Base-by-base conservation (phyloP, 176 grass and related monocot genomes). In the Canna indica region DNA sequence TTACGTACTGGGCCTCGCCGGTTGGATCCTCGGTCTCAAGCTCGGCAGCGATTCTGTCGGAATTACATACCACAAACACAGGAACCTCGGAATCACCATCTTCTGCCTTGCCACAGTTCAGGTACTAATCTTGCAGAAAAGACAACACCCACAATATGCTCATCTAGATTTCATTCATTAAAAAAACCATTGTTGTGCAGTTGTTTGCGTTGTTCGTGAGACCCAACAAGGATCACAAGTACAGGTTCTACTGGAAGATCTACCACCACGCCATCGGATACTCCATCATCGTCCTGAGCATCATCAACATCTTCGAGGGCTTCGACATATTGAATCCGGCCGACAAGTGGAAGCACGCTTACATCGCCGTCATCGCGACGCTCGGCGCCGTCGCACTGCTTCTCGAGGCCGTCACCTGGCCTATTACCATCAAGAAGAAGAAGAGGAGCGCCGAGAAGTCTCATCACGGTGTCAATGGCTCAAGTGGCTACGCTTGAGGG, bases 241-340 rank as follows among this genome's bases (percentile, higher is more conserved):
- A 42, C 36, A 54, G 71, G 15, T 8, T 73, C 13, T 73, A 73
- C 54, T 73, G 71, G 71, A 73, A 59, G 35, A 20, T 73, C 34
- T 73, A 73, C 71, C 71, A 73, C 54, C 36, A 42, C 35, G 10
- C 35, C 10, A 22, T 59, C 17, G 71, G 53, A 24, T 60, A 60
- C 35, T 28, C 30, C 24, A 25, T 73, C 71, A 28, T 73, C n/a
- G 4, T 73, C 36, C 10, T 61, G 33, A 59, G 71, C 33, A 22
- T 73, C 13, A 12, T 73, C 54, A 73, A 73, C 54, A 36, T 73
- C 54, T 73, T 73, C 71, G 35, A 73, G 26, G 71, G 71, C 25
- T 42, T 73, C 32, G 25, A 58, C 7, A 57, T 73, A 24, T 30
- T 73, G 54, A 16, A 60, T 7, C 35, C 71, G 16, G 71, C n/a